phyloP scores from a whole-genome alignment of 176 grass and related monocot species.

The Olyra latifolia region DNA sequence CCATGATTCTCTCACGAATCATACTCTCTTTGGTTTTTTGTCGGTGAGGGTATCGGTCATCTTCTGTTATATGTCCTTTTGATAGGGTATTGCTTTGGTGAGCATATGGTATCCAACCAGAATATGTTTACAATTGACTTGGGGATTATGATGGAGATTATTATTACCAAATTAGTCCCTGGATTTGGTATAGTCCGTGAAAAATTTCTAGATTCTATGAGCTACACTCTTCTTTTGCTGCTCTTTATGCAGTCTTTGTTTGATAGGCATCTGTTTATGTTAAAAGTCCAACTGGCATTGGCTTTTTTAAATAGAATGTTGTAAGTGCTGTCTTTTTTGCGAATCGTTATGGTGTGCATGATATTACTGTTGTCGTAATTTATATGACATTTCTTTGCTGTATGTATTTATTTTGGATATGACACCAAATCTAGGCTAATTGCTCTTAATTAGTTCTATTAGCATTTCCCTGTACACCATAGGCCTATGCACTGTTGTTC shows the following conservation, averaged over 20 bases:
- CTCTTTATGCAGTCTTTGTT: not conserved
- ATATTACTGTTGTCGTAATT: not conserved
- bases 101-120: not conserved
- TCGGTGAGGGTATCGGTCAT: not conserved
- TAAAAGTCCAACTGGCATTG: not conserved
- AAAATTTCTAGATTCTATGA: constrained; percentile 13
- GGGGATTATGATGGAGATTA: constrained; percentile 2
- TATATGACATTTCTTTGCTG: not conserved
- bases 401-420: not conserved
- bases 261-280: not conserved
- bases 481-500: not conserved
- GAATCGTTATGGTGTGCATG: not conserved
- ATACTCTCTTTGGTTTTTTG: not conserved
- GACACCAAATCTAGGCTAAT: not conserved
- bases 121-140: not conserved
- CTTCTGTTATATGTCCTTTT: not conserved
- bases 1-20: not conserved
- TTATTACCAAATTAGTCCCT: constrained; percentile 9
- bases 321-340: not conserved
- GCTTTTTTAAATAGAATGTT: not conserved
- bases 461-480: constrained; percentile 2
- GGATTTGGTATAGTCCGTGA: not conserved
- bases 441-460: not conserved
- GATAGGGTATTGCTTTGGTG: not conserved
- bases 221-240: not conserved